Conservation (phyloP, 2,329 filamentous ascomycete genomes). For the Diaporthe longicolla region DNA sequence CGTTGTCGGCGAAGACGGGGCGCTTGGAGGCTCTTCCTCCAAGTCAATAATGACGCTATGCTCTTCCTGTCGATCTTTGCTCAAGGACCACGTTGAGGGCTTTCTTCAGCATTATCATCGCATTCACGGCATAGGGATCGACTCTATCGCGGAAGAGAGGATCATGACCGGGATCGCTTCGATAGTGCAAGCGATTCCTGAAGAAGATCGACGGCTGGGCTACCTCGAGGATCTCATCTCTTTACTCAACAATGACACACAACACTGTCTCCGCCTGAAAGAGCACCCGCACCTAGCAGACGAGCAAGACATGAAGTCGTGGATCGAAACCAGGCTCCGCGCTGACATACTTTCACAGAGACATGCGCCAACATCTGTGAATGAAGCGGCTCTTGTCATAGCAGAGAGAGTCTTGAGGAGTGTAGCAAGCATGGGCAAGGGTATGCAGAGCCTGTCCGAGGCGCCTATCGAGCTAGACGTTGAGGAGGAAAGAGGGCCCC, state of each 20-base stretch:
- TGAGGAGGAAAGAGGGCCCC: constrained; percentile 44
- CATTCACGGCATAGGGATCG: constrained; percentile 65
- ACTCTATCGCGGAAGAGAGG: constrained; percentile 79
- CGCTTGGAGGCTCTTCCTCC: constrained; percentile 77
- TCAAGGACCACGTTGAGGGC: constrained; percentile 76
- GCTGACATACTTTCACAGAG: constrained; percentile 34
- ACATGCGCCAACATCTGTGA: constrained; percentile 46
- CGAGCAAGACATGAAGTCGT: constrained; percentile 43
- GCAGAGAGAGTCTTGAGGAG: constrained; percentile 74
- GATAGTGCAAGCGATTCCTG: constrained; percentile 79
- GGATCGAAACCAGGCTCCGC: constrained; percentile 40
- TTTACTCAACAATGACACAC: constrained; percentile 75
- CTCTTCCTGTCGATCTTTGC: constrained; percentile 78
- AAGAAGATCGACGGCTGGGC: constrained; percentile 66
- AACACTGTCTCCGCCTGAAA: constrained; percentile 56
- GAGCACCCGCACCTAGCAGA: constrained; percentile 48
- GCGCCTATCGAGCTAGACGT: constrained; percentile 76
- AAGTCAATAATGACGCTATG: constrained; percentile 82
- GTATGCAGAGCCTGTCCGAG: constrained; percentile 78
- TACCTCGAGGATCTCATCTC: constrained; percentile 71
- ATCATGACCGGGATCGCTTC: constrained; percentile 81
- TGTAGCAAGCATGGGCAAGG: constrained; percentile 78
- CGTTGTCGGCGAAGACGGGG: constrained; percentile 70
- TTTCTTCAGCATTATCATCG: constrained; percentile 78
- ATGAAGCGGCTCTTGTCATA: constrained; percentile 65